Base-by-base conservation (phyloP, 139 green algal genomes). In the Tetraselmis striata region DNA sequence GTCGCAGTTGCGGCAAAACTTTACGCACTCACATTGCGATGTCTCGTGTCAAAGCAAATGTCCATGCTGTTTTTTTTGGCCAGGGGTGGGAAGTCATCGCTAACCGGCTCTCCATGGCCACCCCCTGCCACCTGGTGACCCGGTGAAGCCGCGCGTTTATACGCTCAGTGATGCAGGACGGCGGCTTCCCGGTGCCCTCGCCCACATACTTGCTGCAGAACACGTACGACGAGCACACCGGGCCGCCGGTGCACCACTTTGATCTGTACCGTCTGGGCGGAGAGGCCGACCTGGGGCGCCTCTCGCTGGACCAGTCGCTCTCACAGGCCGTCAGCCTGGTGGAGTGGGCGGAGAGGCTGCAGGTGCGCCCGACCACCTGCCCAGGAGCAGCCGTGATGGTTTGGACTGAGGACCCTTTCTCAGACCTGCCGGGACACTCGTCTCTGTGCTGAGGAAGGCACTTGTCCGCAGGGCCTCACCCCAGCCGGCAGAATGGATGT, bases 151-250 rank as follows among this genome's bases (percentile, higher is more conserved):
- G 94, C 0, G 90, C 89, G 0, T 97, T 95, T 84, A 92, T 98
- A 1, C 83, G 94, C 1, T 85, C 84, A 5, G 89, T 89, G 0
- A 77, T 82, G 0, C 83, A 90, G 1, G 94, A 97, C 30, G 79
- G 87, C 0, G 76, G 84, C 0, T 76, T 96, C 28, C 83, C 90
- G 0, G 94, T 98, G 29, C 94, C 94, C 0, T 97, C 94, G 1
- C 94, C 94, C 0, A 98, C 93, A 0, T 98, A 91, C 82, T 86
- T 97, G 26, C 84, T 97, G 78, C 93, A 96, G 77, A 94, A 95
- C 58, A 91, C 91, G 1, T 97, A 97, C 75, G 89, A 94, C 0
- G 88, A 94, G 0, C 59, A 85, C 24, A 75, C 79, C 81, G 91
- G 91, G 88, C 31, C 28, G 1, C 78, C 82, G 0, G 90, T 96